A percentile compares a stretch with the other conserved stretches of the same genome.
Evolutionary conservation across 495 filamentous ascomycete genomes (phyloP).

Genomic region (Penicillium canescens): DNA sequence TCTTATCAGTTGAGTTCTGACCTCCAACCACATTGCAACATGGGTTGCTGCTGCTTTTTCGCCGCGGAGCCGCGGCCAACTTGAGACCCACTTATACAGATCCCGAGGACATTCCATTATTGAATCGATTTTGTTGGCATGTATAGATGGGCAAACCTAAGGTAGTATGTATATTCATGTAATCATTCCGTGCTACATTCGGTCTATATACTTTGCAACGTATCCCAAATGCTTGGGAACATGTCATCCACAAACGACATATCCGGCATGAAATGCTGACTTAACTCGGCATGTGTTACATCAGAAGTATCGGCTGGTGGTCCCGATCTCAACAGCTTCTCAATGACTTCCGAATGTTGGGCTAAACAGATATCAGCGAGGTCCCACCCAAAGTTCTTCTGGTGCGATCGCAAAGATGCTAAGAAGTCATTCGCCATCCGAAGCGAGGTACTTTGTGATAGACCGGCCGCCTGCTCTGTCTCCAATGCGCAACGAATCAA

Average conservation of each 20-base stretch:
- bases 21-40: too few species aligned
- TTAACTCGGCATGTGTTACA: neutral
- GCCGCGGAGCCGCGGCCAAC: conserved; percentile 7
- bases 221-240: conserved; percentile 18
- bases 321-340: conserved; percentile 8
- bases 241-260: conserved; percentile 12
- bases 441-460: conserved; percentile 13
- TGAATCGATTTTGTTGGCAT: too few species aligned
- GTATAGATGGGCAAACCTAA: too few species aligned
- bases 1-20: neutral
- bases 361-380: conserved; percentile 19
- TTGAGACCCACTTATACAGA: too few species aligned
- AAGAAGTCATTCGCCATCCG: conserved; percentile 16
- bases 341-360: conserved; percentile 12
- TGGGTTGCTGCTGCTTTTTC: neutral
- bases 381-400: conserved; percentile 15
- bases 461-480: conserved; percentile 3
- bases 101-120: too few species aligned
- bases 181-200: too few species aligned
- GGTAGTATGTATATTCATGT: too few species aligned
- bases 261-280: conserved; percentile 9
- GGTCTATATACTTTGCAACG: conserved; percentile 8
- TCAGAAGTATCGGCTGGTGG: neutral
- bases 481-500: conserved; percentile 29
- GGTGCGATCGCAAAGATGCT: conserved; percentile 6